Base-by-base conservation (phyloP, 306 rosid genomes). In the Lotus japonicus region DNA sequence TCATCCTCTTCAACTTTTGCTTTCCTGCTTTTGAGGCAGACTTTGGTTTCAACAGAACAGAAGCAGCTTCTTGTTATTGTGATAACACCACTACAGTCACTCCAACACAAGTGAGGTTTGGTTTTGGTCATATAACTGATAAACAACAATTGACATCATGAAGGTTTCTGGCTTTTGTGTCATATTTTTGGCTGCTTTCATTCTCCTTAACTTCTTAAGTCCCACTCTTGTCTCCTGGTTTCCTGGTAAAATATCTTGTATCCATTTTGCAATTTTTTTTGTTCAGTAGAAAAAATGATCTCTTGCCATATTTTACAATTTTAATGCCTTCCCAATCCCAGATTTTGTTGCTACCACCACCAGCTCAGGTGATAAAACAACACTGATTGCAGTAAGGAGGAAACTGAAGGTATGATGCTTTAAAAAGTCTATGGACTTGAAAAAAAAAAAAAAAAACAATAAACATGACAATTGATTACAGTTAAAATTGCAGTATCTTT, bases 351-450 rank as follows among this genome's bases (percentile, higher is more conserved):
- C 67, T 62, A 42, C 60, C 68, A 50, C 67, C 58, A 42, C 60
- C 62, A 50, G 41, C 75, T 64, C 11, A 71, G 85, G 13, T 23
- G 87, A 60, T 12, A 74, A 70, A 15, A 10, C 70, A 48, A 67
- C 71, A 12, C 17, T 15, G 72, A 73, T 46, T 69, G 5, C 41
- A 7, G 13, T 1, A 41, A 79, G 75, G 77, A 81, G 95, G 74
- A 89, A 81, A 74, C 75, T 92, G 58, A 87, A 87, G 97, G 96
- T 89, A 85, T 42, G 9, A 8, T 76, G 42, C 2, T 52, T 75
- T 21, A 13, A 59, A 59, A 51, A 66, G 35, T 51, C 48, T 35
- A 17, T 45, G 35, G 52, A 64, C 18, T 21, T 21, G 26, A 21
- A 21, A 1, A 21, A n/a, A n/a, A n/a, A n/a, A n/a, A n/a, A n/a